Base-by-base conservation (phyloP, 1,284 basidiomycete genomes). In the Cronartium quercuum region DNA sequence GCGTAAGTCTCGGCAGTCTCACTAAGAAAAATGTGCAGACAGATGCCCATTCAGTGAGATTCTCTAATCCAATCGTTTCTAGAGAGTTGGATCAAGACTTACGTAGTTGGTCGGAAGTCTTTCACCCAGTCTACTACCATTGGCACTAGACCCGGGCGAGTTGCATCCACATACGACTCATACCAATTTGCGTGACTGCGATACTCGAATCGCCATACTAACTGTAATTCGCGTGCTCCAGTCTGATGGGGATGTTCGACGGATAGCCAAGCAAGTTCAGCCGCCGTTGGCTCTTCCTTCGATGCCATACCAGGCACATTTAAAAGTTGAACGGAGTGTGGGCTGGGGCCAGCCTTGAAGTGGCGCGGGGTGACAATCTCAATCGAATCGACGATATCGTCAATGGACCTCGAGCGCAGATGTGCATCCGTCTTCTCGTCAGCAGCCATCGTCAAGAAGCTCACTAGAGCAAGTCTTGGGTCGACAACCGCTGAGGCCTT, bases 121-220 rank as follows among this genome's bases (percentile, higher is more conserved):
- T 77, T 77, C 3, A 79, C 76, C 79, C 79, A 80, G 68, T 80
- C 80, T 41, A 80, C 77, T 21, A 78, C 77, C 67, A 78, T 62
- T 61, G 80, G 76, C 0, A 76, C 29, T 68, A 63, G 76, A 69
- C 47, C 77, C 73, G 62, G 68, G 7, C 60, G 40, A 24, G 37
- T 76, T 60, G 78, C 79, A 12, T 76, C 62, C 29, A 80, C 78
- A 76, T 79, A 79, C 1, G 77, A 77, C 66, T 79, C 79, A 76
- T 80, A 80, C 76, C 76, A 76, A 75, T 80, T 80, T 70, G 79
- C 76, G 29, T 69, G 38, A 3, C 76, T 77, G 57, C 60, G 68
- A 63, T 77, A 58, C 76, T 79, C 79, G 75, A 79, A 79, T 62
- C 76, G 77, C 79, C 79, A 80, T 0, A 78, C 76, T 66, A 79